A percentile compares a stretch with the other conserved stretches of the same genome.
Evolutionary conservation across 129 eudicot species (phyloP).

Genomic region (Flaveria linearis): DNA sequence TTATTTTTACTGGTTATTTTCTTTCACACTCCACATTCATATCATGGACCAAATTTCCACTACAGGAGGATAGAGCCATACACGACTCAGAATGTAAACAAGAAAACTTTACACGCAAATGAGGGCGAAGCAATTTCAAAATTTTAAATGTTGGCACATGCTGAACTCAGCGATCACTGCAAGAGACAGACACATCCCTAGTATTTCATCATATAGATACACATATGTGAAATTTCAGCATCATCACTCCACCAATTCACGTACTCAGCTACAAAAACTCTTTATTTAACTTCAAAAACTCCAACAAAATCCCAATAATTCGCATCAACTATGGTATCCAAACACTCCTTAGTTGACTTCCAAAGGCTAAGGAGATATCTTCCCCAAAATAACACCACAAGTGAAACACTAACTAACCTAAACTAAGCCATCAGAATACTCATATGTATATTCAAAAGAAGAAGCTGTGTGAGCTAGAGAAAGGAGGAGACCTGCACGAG

Average conservation of each 20-base stretch:
- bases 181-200: background rate
- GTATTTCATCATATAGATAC: background rate
- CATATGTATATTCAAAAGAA: background rate
- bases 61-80: too few species aligned
- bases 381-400: constrained; percentile 1
- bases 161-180: background rate
- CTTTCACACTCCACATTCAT: background rate
- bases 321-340: constrained; percentile 12
- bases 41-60: too few species aligned
- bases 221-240: background rate
- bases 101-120: too few species aligned
- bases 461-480: background rate
- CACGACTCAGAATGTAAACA: background rate
- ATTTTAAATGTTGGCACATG: background rate
- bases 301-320: background rate
- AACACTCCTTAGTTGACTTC: constrained; percentile 26
- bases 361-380: background rate
- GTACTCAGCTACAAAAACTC: background rate
- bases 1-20: background rate
- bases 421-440: constrained; percentile 2
- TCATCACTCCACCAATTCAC: constrained; percentile 6
- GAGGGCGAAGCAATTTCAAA: background rate
- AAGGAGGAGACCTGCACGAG: constrained; percentile 80
- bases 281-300: background rate
- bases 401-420: constrained; percentile 1